Evolutionary conservation across 2,329 filamentous ascomycete species (phyloP), one percentile per base, ranked within the genome.

Genomic region (Harringtonia aguacate): DNA sequence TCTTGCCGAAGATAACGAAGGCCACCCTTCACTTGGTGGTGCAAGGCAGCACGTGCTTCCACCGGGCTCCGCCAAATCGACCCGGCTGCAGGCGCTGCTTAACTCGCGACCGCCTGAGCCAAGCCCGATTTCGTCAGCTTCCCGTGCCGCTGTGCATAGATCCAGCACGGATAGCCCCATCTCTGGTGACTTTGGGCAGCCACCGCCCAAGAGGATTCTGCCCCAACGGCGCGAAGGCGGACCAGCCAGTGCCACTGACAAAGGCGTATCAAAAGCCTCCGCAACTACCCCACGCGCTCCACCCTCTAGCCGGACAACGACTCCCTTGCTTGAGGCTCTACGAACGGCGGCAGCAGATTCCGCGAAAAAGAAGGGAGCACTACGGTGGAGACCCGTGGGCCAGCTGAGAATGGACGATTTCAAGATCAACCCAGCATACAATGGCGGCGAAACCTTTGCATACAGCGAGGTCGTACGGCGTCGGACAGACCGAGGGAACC

Each of bases 401-500:
- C 65, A 72, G 29, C 70, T 94, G 13, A 65, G 65, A 14, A 65
- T 83, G 1, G 74, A 77, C 13, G 82, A 94, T 61, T 95, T 95
- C 68, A 90, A 82, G 58, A 69, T 92, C 53, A 94, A 95, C 50
- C 81, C 86, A 0, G 65, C 67, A 5, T 73, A 69, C 52, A 90
- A 89, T 50, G 72, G 82, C 35, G 84, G 85, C 2, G 67, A 79
- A 36, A 73, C 79, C 43, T 86, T 77, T 60, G 86, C 86, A 12
- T 94, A 79, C 57, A 68, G 73, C 2, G 83, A 90, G 46, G 81
- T 88, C 1, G 74, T 94, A 14, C 80, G 88, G 42, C 76, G 75
- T 44, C 81, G 73, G 50, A 73, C 77, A 10, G 77, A 83, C 34
- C 79, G 86, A 30, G 76, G 79, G 40, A 81, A 77, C 48, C 67